Evolutionary conservation across 2,329 filamentous ascomycete genomes (phyloP).

Genomic region (Xylariaceae sp.): DNA sequence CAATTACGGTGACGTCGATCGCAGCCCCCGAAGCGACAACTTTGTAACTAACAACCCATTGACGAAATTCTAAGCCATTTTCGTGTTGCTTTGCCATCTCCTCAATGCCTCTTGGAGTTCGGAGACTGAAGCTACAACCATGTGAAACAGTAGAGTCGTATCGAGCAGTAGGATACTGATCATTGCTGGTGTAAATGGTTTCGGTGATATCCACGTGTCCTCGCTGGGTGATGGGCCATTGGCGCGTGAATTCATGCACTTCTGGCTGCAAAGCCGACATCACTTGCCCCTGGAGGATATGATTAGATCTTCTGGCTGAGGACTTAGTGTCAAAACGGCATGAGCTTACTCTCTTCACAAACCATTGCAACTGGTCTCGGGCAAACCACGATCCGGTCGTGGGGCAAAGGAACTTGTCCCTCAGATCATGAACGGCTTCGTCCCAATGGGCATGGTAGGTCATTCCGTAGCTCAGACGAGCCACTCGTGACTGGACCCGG

Average conservation of each 20-base stretch:
- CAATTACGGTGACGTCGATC: conserved; percentile 1
- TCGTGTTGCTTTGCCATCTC: rapidly evolving
- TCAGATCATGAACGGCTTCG: neutral
- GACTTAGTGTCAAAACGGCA: neutral
- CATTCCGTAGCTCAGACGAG: conserved; percentile 7
- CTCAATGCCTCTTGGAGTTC: neutral
- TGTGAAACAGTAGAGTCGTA: neutral
- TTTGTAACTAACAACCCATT: neutral
- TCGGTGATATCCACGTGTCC: neutral
- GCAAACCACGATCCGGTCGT: neutral
- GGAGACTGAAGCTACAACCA: neutral
- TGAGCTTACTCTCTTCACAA: conserved; percentile 4
- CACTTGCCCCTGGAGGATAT: no score
- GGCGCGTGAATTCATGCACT: neutral
- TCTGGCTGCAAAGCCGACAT: neutral
- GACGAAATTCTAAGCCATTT: neutral
- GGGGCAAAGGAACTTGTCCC: neutral
- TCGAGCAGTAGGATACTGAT: conserved; percentile 3
- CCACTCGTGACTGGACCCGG: conserved; percentile 3
- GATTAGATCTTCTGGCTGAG: no score
- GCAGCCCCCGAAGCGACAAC: conserved; percentile 5
- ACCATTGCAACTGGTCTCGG: neutral
- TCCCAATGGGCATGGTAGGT: rapidly evolving
- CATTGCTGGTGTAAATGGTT: neutral
- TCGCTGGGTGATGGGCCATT: neutral